Base-by-base conservation (phyloP, 768 basidiomycete species). In the Russula compacta region DNA sequence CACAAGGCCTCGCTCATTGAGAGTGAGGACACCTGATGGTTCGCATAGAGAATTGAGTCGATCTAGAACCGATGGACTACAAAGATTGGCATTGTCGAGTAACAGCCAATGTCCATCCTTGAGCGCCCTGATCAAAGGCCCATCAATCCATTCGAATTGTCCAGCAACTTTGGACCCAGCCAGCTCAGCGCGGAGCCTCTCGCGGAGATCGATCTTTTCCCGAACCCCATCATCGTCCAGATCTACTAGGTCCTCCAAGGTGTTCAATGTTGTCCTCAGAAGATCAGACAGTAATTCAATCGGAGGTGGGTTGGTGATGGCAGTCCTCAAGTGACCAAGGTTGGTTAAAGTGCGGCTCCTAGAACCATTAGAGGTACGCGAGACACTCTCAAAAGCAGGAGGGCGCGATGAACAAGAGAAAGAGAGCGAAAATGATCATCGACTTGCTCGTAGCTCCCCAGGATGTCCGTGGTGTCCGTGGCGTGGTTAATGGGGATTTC, bases 41-140 rank as follows among this genome's bases (percentile, higher is more conserved):
- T 99, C 97, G 71, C 95, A 98, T 10, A 99, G 83, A 35, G 94
- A 94, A 72, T 99, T 99, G 43, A 99, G 83, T 39, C 97, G 83
- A 74, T 99, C 97, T 21, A 99, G 82, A 15, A 99, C 93, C 12
- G 97, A 95, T 2, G 95, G 86, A 63, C 83, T 95, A 75, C 97
- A 99, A 17, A 94, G 79, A 68, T 99, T 99, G 47, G 97, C 95
- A 58, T 85, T 87, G 65, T 97, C 92, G 57, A 99, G 80, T 47
- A 97, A 75, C 48, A 95, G 74, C 95, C 97, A 98, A 67, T 87
- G 79, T 3, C 97, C 97, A 10, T 78, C 74, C 70, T 86, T 90
- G 77, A 98, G 83, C 2, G 97, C 94, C 50, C 76, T 80, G 51
- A 97, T 78, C 33, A 99, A 78, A 9, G 94, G 92, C 0, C 97